Conservation (phyloP, 2,329 filamentous ascomycete species). For the Chaetomium sp. region DNA sequence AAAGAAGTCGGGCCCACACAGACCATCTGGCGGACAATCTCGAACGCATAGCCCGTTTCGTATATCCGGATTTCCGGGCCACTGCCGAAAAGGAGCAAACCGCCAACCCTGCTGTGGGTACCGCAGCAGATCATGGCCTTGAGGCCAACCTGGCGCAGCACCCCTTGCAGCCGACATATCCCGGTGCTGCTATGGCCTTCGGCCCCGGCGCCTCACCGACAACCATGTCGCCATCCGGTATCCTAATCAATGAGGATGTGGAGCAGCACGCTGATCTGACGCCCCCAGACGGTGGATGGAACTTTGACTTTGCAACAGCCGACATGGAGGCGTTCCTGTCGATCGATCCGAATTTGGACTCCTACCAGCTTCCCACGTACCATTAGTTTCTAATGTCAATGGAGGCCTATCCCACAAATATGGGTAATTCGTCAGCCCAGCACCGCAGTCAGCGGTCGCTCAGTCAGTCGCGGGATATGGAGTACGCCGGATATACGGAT, state of each 20-base stretch:
- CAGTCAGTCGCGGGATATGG: neutral
- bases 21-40: slow-evolving; percentile 2
- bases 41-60: slow-evolving; percentile 5
- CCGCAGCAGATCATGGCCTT: neutral
- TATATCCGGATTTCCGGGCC: slow-evolving; percentile 18
- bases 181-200: neutral
- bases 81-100: no score
- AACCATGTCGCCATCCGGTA: neutral
- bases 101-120: neutral
- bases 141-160: neutral
- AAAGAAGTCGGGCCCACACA: neutral
- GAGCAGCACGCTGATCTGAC: slow-evolving; percentile 5
- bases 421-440: neutral
- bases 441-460: neutral
- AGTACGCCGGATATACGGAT: slow-evolving; percentile 12
- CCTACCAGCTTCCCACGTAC: slow-evolving; percentile 9
- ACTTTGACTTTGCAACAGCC: slow-evolving; percentile 14
- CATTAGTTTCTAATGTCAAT: slow-evolving; percentile 1
- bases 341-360: slow-evolving; percentile 4
- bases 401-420: neutral
- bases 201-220: slow-evolving; percentile 1
- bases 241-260: neutral
- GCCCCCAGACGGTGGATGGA: slow-evolving; percentile 1
- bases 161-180: neutral
- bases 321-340: slow-evolving; percentile 18